Evolutionary conservation across 352 stramenopile species (phyloP).

Genomic region (Pythium biforme): DNA sequence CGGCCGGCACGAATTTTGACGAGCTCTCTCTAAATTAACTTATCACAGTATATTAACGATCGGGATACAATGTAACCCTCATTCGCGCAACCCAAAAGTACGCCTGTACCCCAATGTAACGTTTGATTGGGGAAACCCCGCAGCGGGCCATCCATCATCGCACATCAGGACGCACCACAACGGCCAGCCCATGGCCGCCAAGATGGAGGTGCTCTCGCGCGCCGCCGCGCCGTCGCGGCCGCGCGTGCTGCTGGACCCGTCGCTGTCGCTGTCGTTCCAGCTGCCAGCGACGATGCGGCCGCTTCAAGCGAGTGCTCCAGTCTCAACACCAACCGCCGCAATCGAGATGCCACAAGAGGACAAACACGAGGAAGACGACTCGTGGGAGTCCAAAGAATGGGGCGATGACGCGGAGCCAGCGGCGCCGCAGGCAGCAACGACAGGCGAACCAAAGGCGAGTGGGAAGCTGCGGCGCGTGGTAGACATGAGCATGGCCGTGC

Average conservation of each 20-base stretch:
- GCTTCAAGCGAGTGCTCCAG: neutral
- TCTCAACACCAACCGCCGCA: neutral
- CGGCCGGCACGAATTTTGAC: constrained; percentile 56
- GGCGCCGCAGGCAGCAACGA: too few relatives aligned
- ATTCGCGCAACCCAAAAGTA: neutral
- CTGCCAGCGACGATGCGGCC: constrained; percentile 11
- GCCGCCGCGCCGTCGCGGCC: constrained; percentile 1
- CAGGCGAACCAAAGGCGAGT: too few relatives aligned
- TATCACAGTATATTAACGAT: constrained; percentile 6
- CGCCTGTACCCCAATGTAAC: constrained; percentile 18
- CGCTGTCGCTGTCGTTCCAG: constrained; percentile 28
- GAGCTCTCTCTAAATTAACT: neutral
- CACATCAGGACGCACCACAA: neutral
- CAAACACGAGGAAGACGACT: constrained; percentile 10
- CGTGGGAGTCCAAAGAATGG: constrained; percentile 25
- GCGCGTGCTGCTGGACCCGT: constrained; percentile 23
- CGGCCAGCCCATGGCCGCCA: constrained; percentile 12
- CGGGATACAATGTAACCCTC: constrained; percentile 6
- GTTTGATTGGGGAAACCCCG: constrained; percentile 21
- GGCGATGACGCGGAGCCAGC: neutral
- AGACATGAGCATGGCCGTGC: constrained; percentile 15
- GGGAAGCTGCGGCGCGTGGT: constrained; percentile 14
- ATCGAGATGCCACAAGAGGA: neutral
- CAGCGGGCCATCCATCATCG: constrained; percentile 19
- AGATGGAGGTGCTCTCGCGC: constrained; percentile 27